These are phyloP conservation scores for Xylaria scruposa DNA, from an alignment of 495 filamentous ascomycete species.

Conservation along the genomic window DNA sequence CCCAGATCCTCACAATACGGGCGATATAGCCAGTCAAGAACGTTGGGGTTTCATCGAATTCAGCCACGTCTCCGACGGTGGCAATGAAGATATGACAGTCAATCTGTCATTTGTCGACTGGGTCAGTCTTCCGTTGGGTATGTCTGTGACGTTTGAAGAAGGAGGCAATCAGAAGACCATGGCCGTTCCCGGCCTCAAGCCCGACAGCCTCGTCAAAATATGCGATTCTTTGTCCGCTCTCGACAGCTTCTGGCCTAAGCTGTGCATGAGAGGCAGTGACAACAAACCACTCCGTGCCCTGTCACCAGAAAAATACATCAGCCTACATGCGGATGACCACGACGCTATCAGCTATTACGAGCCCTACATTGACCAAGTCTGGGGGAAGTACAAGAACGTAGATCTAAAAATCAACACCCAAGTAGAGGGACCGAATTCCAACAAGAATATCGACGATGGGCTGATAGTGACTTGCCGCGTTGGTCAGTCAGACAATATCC, in stretches of 20 bases:
- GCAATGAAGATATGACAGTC: constrained; percentile 34
- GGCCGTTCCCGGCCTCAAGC: constrained; percentile 55
- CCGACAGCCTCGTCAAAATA: constrained; percentile 39
- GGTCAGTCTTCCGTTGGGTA: constrained; percentile 46
- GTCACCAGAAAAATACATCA: constrained; percentile 45
- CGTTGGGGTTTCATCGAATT: constrained; percentile 53
- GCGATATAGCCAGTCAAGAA: constrained; percentile 63
- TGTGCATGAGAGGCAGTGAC: constrained; percentile 42
- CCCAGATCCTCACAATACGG: constrained; percentile 48
- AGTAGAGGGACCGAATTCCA: constrained; percentile 32
- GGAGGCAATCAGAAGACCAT: constrained; percentile 43
- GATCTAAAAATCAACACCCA: constrained; percentile 45
- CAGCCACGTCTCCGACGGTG: constrained; percentile 43
- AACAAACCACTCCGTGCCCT: constrained; percentile 43
- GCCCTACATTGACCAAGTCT: constrained; percentile 44
- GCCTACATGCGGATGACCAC: constrained; percentile 44
- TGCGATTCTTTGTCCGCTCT: constrained; percentile 36
- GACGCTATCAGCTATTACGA: constrained; percentile 40
- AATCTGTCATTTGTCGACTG: constrained; percentile 54
- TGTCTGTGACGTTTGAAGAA: constrained; percentile 36
- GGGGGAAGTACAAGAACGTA: constrained; percentile 39
- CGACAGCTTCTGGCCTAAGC: constrained; percentile 44
- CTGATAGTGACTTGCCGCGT: constrained; percentile 23
- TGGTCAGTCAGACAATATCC: constrained; percentile 25
- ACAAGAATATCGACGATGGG: constrained; percentile 34